Evolutionary conservation across 306 rosid genomes (phyloP).

Genomic region (Ormosia semicastrata): DNA sequence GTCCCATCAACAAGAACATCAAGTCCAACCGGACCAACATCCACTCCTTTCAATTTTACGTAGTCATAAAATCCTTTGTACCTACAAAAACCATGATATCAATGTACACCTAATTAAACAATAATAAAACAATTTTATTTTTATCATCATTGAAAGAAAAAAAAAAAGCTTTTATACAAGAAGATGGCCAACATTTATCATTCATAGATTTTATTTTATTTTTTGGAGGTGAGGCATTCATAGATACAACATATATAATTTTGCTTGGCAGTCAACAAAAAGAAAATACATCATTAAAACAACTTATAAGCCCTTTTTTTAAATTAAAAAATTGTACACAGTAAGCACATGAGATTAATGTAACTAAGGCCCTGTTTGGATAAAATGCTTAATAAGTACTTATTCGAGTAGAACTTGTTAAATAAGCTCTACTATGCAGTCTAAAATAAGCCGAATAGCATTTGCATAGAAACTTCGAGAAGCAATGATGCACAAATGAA

Average conservation of each 20-base stretch:
- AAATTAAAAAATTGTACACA: background rate
- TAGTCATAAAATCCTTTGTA: conserved; percentile 70
- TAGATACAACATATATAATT: background rate
- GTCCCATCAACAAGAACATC: conserved; percentile 76
- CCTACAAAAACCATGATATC: conserved; percentile 37
- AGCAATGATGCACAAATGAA: too few species aligned
- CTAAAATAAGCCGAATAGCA: background rate
- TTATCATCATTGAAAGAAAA: background rate
- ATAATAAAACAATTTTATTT: background rate
- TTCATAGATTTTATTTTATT: background rate
- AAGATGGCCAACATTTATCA: background rate
- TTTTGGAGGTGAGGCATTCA: background rate
- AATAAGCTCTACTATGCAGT: too few species aligned
- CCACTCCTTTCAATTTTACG: conserved; percentile 51
- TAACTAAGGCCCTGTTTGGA: too few species aligned
- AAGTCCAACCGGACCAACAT: conserved; percentile 64
- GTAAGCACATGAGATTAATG: background rate
- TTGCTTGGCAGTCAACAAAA: background rate
- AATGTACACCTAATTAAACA: background rate
- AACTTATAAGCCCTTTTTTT: background rate
- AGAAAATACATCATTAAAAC: background rate
- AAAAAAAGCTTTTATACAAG: background rate
- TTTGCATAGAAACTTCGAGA: too few species aligned
- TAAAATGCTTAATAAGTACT: too few species aligned
- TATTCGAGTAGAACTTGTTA: too few species aligned